phyloP scores from a whole-genome alignment of 1,284 basidiomycete species.

The Heterobasidion parviporum region DNA sequence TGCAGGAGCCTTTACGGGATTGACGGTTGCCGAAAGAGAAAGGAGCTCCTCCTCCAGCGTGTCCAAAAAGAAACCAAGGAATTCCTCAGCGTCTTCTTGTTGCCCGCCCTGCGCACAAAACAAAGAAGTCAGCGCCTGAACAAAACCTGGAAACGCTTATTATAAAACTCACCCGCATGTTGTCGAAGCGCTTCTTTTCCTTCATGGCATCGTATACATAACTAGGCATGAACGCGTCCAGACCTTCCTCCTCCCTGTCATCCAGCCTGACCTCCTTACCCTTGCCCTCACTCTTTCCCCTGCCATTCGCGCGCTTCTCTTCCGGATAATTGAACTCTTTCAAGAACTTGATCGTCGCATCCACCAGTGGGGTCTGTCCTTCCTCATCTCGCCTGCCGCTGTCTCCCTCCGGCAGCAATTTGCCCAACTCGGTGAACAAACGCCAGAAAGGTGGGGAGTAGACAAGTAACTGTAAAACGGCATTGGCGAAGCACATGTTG shows the following conservation, averaged over 20 bases:
- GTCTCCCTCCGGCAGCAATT: slow-evolving; percentile 29
- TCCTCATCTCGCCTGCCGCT: slow-evolving; percentile 33
- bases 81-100: slow-evolving; percentile 98
- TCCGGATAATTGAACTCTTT: slow-evolving; percentile 57
- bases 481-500: slow-evolving; percentile 98
- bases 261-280: slow-evolving; percentile 22
- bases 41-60: slow-evolving; percentile 92
- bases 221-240: slow-evolving; percentile 79
- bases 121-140: not conserved
- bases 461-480: slow-evolving; percentile 85
- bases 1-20: slow-evolving; percentile 21
- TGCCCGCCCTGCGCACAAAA: slow-evolving; percentile 61
- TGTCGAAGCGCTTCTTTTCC: slow-evolving; percentile 89
- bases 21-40: slow-evolving; percentile 46
- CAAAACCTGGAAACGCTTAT: slow-evolving; percentile 3
- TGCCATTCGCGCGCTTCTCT: slow-evolving; percentile 24
- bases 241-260: slow-evolving; percentile 32
- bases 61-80: slow-evolving; percentile 95
- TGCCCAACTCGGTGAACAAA: slow-evolving; percentile 69
- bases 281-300: slow-evolving; percentile 28
- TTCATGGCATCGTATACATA: slow-evolving; percentile 96
- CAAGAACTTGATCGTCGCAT: slow-evolving; percentile 79
- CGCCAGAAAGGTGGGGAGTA: slow-evolving; percentile 85
- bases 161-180: slow-evolving; percentile 66
- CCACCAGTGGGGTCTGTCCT: slow-evolving; percentile 67